phyloP scores from a whole-genome alignment of 164 flowering plant species.

The Macadamia tetraphylla region DNA sequence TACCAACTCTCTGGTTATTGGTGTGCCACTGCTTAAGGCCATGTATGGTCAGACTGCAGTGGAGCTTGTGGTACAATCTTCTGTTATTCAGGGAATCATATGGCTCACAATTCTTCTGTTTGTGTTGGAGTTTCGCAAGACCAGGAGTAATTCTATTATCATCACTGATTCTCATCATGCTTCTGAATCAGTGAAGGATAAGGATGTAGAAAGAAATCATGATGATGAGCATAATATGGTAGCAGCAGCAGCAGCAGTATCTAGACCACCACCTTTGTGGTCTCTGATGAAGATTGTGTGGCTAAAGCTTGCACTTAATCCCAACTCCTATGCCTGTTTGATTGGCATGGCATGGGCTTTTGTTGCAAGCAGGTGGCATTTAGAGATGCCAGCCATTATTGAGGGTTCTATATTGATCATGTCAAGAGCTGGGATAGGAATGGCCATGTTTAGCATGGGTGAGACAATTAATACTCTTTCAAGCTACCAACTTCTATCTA shows the following conservation, averaged over 20 bases:
- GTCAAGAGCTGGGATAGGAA: constrained; percentile 75
- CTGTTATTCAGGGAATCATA: constrained; percentile 50
- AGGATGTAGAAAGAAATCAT: constrained; percentile 27
- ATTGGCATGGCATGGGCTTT: constrained; percentile 64
- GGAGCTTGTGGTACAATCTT: constrained; percentile 60
- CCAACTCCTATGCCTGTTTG: constrained; percentile 55
- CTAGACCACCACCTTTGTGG: constrained; percentile 40
- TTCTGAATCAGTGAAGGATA: constrained; percentile 15
- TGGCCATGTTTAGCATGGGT: constrained; percentile 88
- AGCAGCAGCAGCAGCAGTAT: no score
- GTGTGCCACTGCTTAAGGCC: constrained; percentile 62
- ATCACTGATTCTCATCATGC: background rate
- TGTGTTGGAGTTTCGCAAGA: constrained; percentile 44
- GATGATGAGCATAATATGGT: background rate
- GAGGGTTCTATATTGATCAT: constrained; percentile 56
- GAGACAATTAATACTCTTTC: constrained; percentile 6
- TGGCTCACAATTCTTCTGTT: constrained; percentile 58
- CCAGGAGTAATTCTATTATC: constrained; percentile 14
- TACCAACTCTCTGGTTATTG: constrained; percentile 61
- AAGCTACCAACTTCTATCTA: background rate
- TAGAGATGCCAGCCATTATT: constrained; percentile 61
- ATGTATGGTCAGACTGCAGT: constrained; percentile 59
- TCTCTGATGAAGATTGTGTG: constrained; percentile 48
- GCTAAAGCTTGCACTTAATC: constrained; percentile 53
- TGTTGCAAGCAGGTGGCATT: constrained; percentile 56